These are phyloP conservation scores for Schizonepeta tenuifolia DNA, from an alignment of 257 asterid genomes.

Conservation along the genomic window DNA sequence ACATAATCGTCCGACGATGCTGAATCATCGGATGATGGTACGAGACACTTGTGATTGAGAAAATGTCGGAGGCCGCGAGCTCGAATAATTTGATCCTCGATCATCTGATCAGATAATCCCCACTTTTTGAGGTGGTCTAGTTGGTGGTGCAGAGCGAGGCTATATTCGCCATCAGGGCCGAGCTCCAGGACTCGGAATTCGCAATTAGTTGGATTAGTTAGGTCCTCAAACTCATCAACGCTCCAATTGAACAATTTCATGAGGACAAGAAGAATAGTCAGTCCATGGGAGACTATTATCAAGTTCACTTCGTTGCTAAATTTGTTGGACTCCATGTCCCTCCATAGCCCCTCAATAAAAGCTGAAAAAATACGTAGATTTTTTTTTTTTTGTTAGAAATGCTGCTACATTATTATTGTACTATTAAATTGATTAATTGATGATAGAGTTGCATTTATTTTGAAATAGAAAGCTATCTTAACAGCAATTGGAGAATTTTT, in stretches of 20 bases:
- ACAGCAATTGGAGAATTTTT: neutral
- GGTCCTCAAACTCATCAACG: constrained; percentile 58
- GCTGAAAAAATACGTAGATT: constrained; percentile 33
- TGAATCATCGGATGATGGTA: neutral
- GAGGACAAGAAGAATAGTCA: constrained; percentile 57
- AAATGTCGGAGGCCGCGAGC: constrained; percentile 30
- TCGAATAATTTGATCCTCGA: constrained; percentile 51
- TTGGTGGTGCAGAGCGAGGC: constrained; percentile 60
- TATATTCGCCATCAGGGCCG: constrained; percentile 58
- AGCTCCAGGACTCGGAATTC: constrained; percentile 56
- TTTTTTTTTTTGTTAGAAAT: neutral
- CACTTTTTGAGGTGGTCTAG: constrained; percentile 44
- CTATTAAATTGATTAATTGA: no score
- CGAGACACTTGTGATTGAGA: neutral
- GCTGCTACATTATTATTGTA: no score
- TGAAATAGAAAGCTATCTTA: no score
- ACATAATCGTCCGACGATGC: neutral
- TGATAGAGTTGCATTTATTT: no score
- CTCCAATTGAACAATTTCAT: constrained; percentile 85
- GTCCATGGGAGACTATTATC: constrained; percentile 65
- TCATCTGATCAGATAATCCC: constrained; percentile 64
- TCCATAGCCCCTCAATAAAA: constrained; percentile 61
- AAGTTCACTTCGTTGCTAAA: constrained; percentile 45
- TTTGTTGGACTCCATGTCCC: constrained; percentile 56
- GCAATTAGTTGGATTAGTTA: constrained; percentile 50